Evolutionary conservation across 2,329 filamentous ascomycete species (phyloP).

Genomic region (Akanthomyces dipterigenus): DNA sequence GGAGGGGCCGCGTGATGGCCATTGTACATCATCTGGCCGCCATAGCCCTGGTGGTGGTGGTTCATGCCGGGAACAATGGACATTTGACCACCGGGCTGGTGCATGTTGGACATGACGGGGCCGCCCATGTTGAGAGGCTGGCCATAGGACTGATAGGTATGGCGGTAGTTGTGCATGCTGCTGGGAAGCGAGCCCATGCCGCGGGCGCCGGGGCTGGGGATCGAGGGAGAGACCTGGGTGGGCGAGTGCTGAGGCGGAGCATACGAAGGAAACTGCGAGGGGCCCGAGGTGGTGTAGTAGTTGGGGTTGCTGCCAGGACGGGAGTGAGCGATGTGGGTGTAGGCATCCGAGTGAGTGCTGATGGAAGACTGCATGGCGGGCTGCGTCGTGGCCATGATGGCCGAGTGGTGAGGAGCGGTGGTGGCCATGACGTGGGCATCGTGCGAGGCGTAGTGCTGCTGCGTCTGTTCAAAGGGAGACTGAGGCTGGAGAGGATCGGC

Average conservation of each 20-base stretch:
- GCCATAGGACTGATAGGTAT: slow-evolving; percentile 35
- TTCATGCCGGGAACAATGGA: slow-evolving; percentile 58
- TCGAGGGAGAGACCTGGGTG: slow-evolving; percentile 41
- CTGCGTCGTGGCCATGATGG: slow-evolving; percentile 17
- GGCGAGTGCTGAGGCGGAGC: slow-evolving; percentile 27
- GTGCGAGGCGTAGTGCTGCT: slow-evolving; percentile 47
- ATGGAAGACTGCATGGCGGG: slow-evolving; percentile 28
- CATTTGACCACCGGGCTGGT: slow-evolving; percentile 66
- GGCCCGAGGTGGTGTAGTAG: slow-evolving; percentile 52
- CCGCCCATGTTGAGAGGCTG: slow-evolving; percentile 58
- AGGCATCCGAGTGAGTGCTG: not conserved
- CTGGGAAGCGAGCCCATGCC: not conserved
- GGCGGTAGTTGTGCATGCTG: slow-evolving; percentile 21
- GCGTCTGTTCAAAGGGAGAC: slow-evolving; percentile 61
- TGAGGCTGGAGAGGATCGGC: slow-evolving; percentile 54
- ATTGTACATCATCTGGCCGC: slow-evolving; percentile 54
- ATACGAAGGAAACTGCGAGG: slow-evolving; percentile 40
- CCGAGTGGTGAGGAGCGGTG: slow-evolving; percentile 3
- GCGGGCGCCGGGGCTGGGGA: slow-evolving; percentile 31
- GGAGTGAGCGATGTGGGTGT: slow-evolving; percentile 33
- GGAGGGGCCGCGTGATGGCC: slow-evolving; percentile 39
- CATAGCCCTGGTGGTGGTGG: slow-evolving; percentile 47
- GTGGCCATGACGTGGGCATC: slow-evolving; percentile 19
- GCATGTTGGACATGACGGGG: slow-evolving; percentile 71
- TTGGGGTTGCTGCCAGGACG: slow-evolving; percentile 51